phyloP scores from a whole-genome alignment of 441 rosid species.

The Populus hybrid region DNA sequence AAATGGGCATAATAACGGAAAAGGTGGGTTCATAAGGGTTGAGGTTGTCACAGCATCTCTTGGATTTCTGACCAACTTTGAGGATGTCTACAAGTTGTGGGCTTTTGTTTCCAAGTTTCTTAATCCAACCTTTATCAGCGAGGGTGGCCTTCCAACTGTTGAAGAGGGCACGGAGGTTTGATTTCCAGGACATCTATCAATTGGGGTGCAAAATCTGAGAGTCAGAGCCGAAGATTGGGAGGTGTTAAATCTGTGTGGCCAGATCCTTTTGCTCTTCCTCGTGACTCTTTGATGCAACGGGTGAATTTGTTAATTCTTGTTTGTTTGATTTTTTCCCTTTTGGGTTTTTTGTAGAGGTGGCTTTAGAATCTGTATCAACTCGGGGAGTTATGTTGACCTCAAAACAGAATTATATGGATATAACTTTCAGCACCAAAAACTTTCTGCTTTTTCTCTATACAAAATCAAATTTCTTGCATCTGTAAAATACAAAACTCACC shows the following conservation, averaged over 20 bases:
- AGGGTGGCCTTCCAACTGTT: conserved; percentile 70
- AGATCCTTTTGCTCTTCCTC: conserved; percentile 37
- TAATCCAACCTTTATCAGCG: conserved; percentile 62
- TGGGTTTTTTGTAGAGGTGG: conserved; percentile 44
- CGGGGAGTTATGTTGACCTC: conserved; percentile 19
- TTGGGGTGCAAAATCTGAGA: conserved; percentile 20
- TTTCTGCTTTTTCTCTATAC: conserved; percentile 31
- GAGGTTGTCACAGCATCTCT: conserved; percentile 97
- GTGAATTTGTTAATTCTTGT: conserved; percentile 55
- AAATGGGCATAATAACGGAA: conserved; percentile 52
- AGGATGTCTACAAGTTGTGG: conserved; percentile 93
- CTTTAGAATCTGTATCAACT: conserved; percentile 44
- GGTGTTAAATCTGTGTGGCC: conserved; percentile 5
- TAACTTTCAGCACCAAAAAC: conserved; percentile 4
- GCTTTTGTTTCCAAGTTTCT: conserved; percentile 85
- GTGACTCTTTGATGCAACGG: conserved; percentile 32
- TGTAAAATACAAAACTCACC: conserved; percentile 31
- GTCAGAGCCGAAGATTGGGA: conserved; percentile 29
- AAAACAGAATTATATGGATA: conserved; percentile 28
- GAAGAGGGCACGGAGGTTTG: conserved; percentile 69
- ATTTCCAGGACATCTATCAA: conserved; percentile 1
- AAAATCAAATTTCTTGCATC: conserved; percentile 27
- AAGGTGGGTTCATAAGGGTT: conserved; percentile 66
- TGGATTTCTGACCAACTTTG: conserved; percentile 90
- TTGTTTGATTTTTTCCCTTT: conserved; percentile 30